Evolutionary conservation across 2,329 filamentous ascomycete genomes (phyloP).

Genomic region (Didymella lethalis): DNA sequence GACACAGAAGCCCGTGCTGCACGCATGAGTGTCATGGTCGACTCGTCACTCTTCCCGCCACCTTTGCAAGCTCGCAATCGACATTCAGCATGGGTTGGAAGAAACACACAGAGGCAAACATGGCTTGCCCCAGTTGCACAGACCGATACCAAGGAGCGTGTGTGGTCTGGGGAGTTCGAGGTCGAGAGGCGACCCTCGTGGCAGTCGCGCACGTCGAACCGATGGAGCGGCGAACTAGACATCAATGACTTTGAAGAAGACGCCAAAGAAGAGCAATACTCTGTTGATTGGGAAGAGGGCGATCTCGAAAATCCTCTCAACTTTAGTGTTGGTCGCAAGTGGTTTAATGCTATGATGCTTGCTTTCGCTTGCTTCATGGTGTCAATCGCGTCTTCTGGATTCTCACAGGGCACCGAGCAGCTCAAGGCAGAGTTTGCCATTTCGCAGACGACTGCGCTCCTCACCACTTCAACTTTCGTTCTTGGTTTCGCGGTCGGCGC

Average conservation of each 20-base stretch:
- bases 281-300: conserved; percentile 60
- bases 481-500: conserved; percentile 43
- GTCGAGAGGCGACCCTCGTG: conserved; percentile 30
- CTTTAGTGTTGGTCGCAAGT: conserved; percentile 54
- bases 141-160: conserved; percentile 13
- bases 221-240: conserved; percentile 9
- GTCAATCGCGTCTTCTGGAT: conserved; percentile 35
- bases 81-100: conserved; percentile 26
- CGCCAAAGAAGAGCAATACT: conserved; percentile 8
- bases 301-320: conserved; percentile 65
- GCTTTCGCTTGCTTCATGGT: conserved; percentile 43
- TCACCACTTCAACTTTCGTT: conserved; percentile 39
- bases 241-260: neutral
- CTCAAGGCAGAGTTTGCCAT: conserved; percentile 40
- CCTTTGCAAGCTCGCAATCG: conserved; percentile 10
- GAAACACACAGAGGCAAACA: conserved; percentile 22
- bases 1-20: conserved; percentile 32
- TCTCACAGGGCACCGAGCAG: conserved; percentile 35
- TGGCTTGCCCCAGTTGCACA: conserved; percentile 23
- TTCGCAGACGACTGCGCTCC: conserved; percentile 30
- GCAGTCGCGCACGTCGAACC: conserved; percentile 17
- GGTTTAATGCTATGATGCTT: conserved; percentile 41
- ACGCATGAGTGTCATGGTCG: conserved; percentile 29
- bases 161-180: conserved; percentile 29
- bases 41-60: conserved; percentile 27